Evolutionary conservation across 164 flowering plant species (phyloP), one percentile per base, ranked within the genome.

Genomic region (Warburgia ugandensis): DNA sequence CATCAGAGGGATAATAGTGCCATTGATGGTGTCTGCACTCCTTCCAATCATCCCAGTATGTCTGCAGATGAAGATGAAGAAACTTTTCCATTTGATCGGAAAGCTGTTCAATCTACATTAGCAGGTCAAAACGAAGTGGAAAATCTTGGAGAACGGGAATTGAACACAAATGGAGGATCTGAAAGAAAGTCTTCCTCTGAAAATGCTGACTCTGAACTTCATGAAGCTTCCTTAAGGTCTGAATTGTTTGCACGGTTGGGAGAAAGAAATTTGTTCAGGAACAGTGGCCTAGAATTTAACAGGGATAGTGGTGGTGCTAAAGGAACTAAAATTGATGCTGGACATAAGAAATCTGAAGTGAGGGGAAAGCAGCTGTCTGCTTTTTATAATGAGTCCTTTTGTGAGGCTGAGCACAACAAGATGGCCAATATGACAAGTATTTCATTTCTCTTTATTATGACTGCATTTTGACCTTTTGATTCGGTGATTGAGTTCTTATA

Each of bases 141-240:
- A 60, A 52, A 31, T 29, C 39, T 38, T 48, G 69, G 48, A 46
- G 53, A 48, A 21, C 49, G 48, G 50, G 67, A 60, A 32, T 44
- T 45, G 29, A 48, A 46, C 13, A 25, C 41, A 28, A 41, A 55
- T 57, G 41, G 50, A 31, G 59, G 49, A 27, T 30, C 49, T 28
- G 54, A 52, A 32, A 25, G 29, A 40, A 66, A 38, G 33, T 30
- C 30, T 37, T 36, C 50, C 5, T 2, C 28, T 50, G 73, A 67
- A 60, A 53, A 37, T 33, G 13, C 67, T 8, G 83, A 81, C 54
- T 51, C 71, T 58, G 64, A 77, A 37, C 68, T 71, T 64, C 86
- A 76, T 49, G 97, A 90, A 72, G 89, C 80, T 45, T 69, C 79
- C 38, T 68, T 90, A 22, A 76, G 97, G 68, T 80, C 91, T 45